These are phyloP conservation scores for Erodium trifolium DNA, from an alignment of 441 rosid genomes.

Conservation along the genomic window DNA sequence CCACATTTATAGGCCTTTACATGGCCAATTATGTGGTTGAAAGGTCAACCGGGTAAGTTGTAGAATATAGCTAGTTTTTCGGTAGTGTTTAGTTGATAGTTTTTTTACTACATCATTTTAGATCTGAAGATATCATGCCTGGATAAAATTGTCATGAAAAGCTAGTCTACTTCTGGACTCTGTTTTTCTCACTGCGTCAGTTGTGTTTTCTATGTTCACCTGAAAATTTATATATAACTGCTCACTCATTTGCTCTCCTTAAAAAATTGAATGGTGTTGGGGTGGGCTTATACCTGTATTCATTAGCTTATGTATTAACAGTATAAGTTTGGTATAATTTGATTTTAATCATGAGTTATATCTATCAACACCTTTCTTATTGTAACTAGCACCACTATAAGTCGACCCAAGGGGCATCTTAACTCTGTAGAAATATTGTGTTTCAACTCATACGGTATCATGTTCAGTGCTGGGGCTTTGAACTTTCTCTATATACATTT, in stretches of 20 bases:
- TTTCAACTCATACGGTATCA: background rate
- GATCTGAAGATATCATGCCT: conserved; percentile 9
- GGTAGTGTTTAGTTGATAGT: conserved; percentile 9
- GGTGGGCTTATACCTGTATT: background rate
- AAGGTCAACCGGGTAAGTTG: conserved; percentile 93
- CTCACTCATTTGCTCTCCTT: background rate
- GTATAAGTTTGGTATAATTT: background rate
- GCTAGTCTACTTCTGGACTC: background rate
- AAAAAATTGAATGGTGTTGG: background rate
- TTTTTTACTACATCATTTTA: background rate
- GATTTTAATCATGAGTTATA: background rate
- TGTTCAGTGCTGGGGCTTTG: background rate
- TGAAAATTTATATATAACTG: background rate
- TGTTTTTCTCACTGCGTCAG: background rate
- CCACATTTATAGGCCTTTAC: conserved; percentile 95
- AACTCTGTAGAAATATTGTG: background rate
- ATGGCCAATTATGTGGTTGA: conserved; percentile 97
- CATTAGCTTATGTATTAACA: background rate
- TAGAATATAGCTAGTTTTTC: conserved; percentile 12
- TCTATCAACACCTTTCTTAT: background rate
- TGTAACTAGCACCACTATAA: background rate
- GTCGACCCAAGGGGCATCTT: background rate
- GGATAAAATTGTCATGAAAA: background rate
- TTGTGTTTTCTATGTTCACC: background rate
- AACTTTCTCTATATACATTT: background rate